Base-by-base conservation (phyloP, 75 land plant species). In the Picea glauca region DNA sequence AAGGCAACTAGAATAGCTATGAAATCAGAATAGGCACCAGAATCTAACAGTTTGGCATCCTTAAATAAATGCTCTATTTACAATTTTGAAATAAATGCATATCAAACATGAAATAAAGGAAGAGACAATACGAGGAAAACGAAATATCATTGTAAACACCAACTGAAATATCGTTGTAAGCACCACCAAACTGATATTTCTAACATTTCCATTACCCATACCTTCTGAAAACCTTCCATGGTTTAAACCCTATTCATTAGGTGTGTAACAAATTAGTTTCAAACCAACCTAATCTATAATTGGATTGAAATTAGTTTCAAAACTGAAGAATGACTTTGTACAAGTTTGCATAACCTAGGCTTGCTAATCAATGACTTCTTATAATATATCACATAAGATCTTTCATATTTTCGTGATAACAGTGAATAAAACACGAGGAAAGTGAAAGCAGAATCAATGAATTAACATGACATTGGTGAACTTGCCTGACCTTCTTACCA, bases 401-500 rank as follows among this genome's bases (percentile, higher is more conserved):
- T 32, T 78, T 23, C 21, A 35, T 62, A 62, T 23, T 8, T 17
- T 40, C 46, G 7, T 43, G 50, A 68, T 46, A 78, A 79, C 56
- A 68, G 30, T n/a, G 15, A 77, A 40, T 17, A 6, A 9, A 17
- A 38, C 23, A 79, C 6, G 30, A 56, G 35, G 35, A 58, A 21
- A 30, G 32, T 56, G 21, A 46, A 79, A 54, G 73, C 21, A 68
- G 38, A 68, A 68, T 43, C 74, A 43, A 20, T 12, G 23, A 68
- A 68, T 68, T 35, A 18, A 65, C 68, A 35, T 15, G 40, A 15
- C 33, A 40, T 43, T 70, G n/a, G 20, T n/a, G 23, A 20, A 40
- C 35, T 75, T 4, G 3, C 17, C 76, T 35, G 59, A 95, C 98
- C 99, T 92, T 96, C 86, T 96, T 96, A n/a, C 94, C 93, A 79